Evolutionary conservation across 768 basidiomycete species (phyloP), one percentile per base, ranked within the genome.

Genomic region (Candolleomyces eurysporus): DNA sequence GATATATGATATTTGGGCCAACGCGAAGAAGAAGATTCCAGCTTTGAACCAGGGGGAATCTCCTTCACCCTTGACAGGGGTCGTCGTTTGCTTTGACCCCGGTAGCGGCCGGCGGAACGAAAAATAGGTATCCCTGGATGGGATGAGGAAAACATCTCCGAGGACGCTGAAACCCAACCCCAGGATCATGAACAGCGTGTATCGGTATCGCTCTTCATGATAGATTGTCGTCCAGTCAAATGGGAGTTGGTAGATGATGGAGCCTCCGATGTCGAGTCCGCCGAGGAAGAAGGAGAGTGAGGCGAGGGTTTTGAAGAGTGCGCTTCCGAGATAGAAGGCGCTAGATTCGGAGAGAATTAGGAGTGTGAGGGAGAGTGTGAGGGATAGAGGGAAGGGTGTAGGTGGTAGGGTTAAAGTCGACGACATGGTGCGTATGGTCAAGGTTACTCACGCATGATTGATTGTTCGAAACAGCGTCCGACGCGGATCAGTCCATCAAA

Each of bases 71-170:
- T 26, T 42, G 19, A 11, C 42, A 3, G 7, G 10, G 26, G 26
- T 8, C 4, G 13, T 4, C 5, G 53, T 5, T 39, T 55, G 16
- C n/a, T 22, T 55, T 11, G 4, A 7, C 1, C 42, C 50, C 3
- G 8, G 11, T 4, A 42, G 0, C 30, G 48, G 22, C 36, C 36
- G 22, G 14, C 22, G 36, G 49, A 46, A 21, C 4, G 32, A 11
- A 50, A 46, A 61, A 48, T 68, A 67, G 21, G 26, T 58, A 22
- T 40, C 50, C 40, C 60, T 58, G 19, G 69, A 67, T 7, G 66
- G 68, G 16, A 72, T 62, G 46, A 72, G 63, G 53, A 72, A 57
- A 5, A 70, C 57, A 60, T 72, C 69, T 8, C 71, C 69, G 9
- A 69, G 19, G 6, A 68, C 53, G 32, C 69, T 66, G 58, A 69